Percentiles rank a stretch among this genome's conserved stretches.
Conservation (phyloP, 768 basidiomycete species). For the Rossbeevera mucosa region DNA sequence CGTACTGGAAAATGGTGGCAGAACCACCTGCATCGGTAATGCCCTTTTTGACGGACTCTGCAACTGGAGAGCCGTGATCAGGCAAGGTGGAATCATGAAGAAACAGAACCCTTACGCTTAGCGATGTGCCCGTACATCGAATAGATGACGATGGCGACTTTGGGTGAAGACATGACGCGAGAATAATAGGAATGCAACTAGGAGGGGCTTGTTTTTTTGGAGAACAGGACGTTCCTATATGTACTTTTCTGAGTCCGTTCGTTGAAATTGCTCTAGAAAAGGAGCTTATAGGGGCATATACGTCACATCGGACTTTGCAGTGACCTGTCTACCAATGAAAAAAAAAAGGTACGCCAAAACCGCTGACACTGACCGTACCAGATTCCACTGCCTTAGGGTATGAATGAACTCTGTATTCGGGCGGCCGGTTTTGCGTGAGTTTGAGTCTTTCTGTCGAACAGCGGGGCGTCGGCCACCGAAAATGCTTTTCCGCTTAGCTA, state of each 20-base stretch:
- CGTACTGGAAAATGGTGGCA: slow-evolving; percentile 53
- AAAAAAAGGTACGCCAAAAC: not conserved
- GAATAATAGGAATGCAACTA: not conserved
- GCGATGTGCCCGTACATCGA: slow-evolving; percentile 71
- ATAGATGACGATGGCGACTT: slow-evolving; percentile 69
- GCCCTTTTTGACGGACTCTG: slow-evolving; percentile 47
- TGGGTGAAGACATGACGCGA: slow-evolving; percentile 43
- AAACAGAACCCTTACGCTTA: slow-evolving; percentile 42
- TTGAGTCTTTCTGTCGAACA: not conserved
- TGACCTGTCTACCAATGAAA: not conserved
- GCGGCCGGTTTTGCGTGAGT: not conserved
- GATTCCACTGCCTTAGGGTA: too few relatives aligned
- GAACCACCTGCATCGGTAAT: slow-evolving; percentile 46
- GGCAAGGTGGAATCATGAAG: not conserved
- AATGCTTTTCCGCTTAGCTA: not conserved
- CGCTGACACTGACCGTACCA: not conserved
- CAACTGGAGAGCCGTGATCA: slow-evolving; percentile 42
- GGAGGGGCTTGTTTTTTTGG: not conserved
- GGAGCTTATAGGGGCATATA: slow-evolving; percentile 8
- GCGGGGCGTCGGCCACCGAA: slow-evolving; percentile 6
- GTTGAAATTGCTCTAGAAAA: not conserved
- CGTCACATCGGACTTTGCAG: slow-evolving; percentile 3
- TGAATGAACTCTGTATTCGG: not conserved
- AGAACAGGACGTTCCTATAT: slow-evolving; percentile 7
- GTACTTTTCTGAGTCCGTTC: slow-evolving; percentile 1